Conservation (phyloP, 345 rosid genomes). For the Crucihimalaya himalaica region DNA sequence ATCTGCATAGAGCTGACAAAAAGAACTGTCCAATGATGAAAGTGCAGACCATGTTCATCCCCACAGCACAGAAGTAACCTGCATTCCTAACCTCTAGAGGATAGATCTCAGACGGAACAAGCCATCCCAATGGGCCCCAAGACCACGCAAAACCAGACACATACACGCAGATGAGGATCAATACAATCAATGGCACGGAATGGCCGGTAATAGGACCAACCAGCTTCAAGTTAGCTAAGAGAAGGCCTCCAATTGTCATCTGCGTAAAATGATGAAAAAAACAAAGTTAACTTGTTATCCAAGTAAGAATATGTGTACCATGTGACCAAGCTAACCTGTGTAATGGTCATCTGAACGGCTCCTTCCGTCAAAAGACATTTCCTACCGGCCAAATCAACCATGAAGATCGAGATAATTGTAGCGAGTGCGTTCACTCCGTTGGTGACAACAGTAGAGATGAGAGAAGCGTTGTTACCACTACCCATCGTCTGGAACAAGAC, state of each 20-base stretch:
- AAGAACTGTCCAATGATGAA: conserved; percentile 60
- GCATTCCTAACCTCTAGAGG: conserved; percentile 57
- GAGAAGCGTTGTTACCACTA: conserved; percentile 29
- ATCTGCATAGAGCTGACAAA: conserved; percentile 56
- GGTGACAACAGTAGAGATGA: conserved; percentile 37
- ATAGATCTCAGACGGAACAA: conserved; percentile 68
- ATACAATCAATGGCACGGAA: conserved; percentile 29
- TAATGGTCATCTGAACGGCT: conserved; percentile 26
- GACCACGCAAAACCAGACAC: conserved; percentile 70
- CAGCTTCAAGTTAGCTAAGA: conserved; percentile 16
- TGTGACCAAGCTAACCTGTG: conserved; percentile 29
- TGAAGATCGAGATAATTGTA: not conserved
- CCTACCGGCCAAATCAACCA: conserved; percentile 31
- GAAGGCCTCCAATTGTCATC: conserved; percentile 25
- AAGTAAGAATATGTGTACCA: not conserved
- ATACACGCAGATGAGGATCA: conserved; percentile 50
- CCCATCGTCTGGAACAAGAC: conserved; percentile 46
- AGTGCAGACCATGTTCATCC: conserved; percentile 56
- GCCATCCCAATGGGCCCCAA: conserved; percentile 78
- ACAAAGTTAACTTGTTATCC: conserved; percentile 8
- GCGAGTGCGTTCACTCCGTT: conserved; percentile 33
- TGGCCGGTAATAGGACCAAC: conserved; percentile 28
- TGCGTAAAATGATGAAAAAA: not conserved
- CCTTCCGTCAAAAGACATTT: conserved; percentile 23
- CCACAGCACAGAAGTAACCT: conserved; percentile 63